These are phyloP conservation scores for Azolla pinnata DNA, from an alignment of 75 land plant species.

Conservation along the genomic window DNA sequence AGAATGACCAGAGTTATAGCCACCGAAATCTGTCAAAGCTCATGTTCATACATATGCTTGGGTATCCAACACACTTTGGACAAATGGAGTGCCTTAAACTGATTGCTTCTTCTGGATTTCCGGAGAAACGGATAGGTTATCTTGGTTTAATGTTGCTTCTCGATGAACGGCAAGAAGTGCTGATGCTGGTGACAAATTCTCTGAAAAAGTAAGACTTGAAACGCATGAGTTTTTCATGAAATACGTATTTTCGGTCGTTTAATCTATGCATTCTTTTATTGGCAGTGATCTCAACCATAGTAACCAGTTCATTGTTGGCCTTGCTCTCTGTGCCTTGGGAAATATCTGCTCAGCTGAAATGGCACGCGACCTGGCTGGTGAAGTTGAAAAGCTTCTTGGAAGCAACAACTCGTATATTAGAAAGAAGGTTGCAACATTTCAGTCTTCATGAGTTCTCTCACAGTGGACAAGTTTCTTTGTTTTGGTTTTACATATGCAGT, in stretches of 20 bases:
- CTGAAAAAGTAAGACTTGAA: constrained; percentile 98
- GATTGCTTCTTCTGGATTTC: constrained; percentile 93
- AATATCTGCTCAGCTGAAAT: constrained; percentile 98
- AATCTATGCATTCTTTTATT: too few relatives aligned
- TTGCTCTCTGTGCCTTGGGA: constrained; percentile 97
- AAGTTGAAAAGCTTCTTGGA: constrained; percentile 83
- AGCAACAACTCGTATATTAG: constrained; percentile 84
- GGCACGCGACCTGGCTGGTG: constrained; percentile 95
- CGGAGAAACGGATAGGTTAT: constrained; percentile 97
- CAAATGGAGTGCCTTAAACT: constrained; percentile 98
- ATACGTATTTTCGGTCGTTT: too few relatives aligned
- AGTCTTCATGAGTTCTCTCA: too few relatives aligned
- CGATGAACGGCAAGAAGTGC: constrained; percentile 99
- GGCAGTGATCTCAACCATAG: constrained; percentile 85
- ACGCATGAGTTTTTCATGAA: too few relatives aligned
- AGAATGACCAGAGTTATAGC: constrained; percentile 83
- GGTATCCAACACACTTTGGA: constrained; percentile 99
- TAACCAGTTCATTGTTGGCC: constrained; percentile 88
- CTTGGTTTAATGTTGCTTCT: constrained; percentile 96
- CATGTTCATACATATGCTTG: constrained; percentile 99
- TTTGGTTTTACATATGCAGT: too few relatives aligned
- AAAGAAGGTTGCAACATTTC: constrained; percentile 67
- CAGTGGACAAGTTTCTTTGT: too few relatives aligned
- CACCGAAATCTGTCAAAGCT: constrained; percentile 99
- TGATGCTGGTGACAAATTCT: constrained; percentile 99